Evolutionary conservation across 2,329 filamentous ascomycete species (phyloP), one percentile per base, ranked within the genome.

Genomic region (Leptographium flavum): DNA sequence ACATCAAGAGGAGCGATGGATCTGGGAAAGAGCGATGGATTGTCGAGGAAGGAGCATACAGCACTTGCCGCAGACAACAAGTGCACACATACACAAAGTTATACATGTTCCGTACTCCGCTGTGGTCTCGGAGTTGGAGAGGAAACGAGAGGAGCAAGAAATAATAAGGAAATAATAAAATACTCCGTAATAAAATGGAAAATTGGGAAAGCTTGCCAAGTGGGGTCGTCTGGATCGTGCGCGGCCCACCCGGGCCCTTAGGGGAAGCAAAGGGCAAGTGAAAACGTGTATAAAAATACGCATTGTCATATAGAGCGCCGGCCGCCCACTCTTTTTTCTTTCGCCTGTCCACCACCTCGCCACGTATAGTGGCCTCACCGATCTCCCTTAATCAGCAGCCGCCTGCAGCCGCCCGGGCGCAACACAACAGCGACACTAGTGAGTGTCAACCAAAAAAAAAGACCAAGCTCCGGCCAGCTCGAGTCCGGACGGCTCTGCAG

Each of bases 201-300:
- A 45, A 49, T 33, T 25, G 27, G 17, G 42, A 37, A 39, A 42
- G 45, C 45, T 47, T 37, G 37, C 31, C 37, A 44, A 46, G 46
- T 43, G 41, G 41, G 33, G 36, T 42, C 37, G 37, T 22, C 23
- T 32, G 36, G 22, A 39, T 48, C 49, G 46, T 52, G 49, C 46
- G 51, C 47, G 49, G 46, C 45, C 49, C 40, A 46, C 42, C 43
- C 47, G 44, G 47, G 36, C 45, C 31, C 35, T 47, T 30, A 43
- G 45, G 36, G 28, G 36, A 35, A 25, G 21, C 13, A n/a, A 33
- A 36, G 42, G 41, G 23, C 42, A 39, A 50, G 43, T 44, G 43
- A 49, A 49, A 52, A 49, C 51, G 55, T 55, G 54, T 57, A 56
- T 57, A 57, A 57, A 57, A 56, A 56, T 56, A 57, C 52, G 49